Evolutionary conservation across 306 rosid genomes (phyloP).

Genomic region (Fragaria ananassa): DNA sequence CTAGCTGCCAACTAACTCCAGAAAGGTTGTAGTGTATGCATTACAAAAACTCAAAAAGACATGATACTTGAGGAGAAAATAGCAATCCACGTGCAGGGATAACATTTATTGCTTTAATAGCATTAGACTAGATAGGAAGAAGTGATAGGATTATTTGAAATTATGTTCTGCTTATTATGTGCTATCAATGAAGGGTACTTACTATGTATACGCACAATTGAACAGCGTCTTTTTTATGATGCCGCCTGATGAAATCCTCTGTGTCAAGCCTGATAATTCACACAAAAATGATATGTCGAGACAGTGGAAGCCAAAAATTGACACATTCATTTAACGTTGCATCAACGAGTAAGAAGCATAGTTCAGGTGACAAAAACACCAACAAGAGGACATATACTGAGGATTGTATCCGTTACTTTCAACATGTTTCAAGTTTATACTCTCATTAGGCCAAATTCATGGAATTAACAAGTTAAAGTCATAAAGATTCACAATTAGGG

Average conservation of each 20-base stretch:
- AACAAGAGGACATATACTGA: not conserved
- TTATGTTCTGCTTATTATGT: not conserved
- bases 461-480: not conserved
- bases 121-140: slow-evolving; percentile 4
- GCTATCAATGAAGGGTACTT: slow-evolving; percentile 32
- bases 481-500: not conserved
- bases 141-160: not conserved
- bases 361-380: slow-evolving; percentile 15
- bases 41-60: not conserved
- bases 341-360: not conserved
- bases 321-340: not conserved
- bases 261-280: slow-evolving; percentile 68
- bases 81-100: not conserved
- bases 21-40: not conserved
- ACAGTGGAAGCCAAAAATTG: not conserved
- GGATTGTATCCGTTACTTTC: not conserved
- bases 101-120: not conserved
- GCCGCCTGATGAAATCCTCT: slow-evolving; percentile 76
- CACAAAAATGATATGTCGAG: slow-evolving; percentile 9
- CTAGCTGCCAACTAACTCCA: not conserved
- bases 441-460: not conserved
- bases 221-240: slow-evolving; percentile 61
- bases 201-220: slow-evolving; percentile 72
- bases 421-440: not conserved
- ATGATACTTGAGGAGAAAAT: not conserved